Evolutionary conservation across 805 yeast genomes (phyloP).

Genomic region (Kluyveromyces aestuarii): DNA sequence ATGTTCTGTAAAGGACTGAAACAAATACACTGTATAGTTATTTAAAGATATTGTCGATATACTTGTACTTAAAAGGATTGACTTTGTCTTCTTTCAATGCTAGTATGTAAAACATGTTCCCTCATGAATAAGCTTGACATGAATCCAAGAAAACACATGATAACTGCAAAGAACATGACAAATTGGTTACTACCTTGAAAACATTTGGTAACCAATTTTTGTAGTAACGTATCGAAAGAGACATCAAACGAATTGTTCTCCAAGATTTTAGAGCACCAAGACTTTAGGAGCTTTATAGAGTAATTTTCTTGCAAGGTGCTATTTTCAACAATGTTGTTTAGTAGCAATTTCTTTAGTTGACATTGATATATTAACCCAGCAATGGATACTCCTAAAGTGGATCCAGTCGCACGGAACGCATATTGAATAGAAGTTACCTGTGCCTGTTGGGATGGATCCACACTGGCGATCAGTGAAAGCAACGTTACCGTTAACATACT

Average conservation of each 20-base stretch:
- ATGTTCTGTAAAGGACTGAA: background rate
- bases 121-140: conserved; percentile 37
- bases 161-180: conserved; percentile 39
- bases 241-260: conserved; percentile 5
- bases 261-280: conserved; percentile 4
- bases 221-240: conserved; percentile 29
- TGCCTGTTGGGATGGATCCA: conserved; percentile 61
- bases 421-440: conserved; percentile 79
- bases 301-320: conserved; percentile 1
- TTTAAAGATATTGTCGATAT: background rate
- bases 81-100: conserved; percentile 29
- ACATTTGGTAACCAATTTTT: conserved; percentile 35
- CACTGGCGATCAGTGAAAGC: conserved; percentile 69
- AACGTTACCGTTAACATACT: conserved; percentile 61
- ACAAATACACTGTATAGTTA: too few species aligned
- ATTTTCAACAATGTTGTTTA: conserved; percentile 8
- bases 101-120: conserved; percentile 47
- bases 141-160: conserved; percentile 34
- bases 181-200: conserved; percentile 42
- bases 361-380: conserved; percentile 60
- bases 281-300: background rate
- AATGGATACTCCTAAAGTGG: conserved; percentile 65
- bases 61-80: background rate
- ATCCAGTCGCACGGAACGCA: conserved; percentile 74
- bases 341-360: conserved; percentile 29